Conservation (phyloP, 164 flowering plant species). For the Stephania cephalantha region DNA sequence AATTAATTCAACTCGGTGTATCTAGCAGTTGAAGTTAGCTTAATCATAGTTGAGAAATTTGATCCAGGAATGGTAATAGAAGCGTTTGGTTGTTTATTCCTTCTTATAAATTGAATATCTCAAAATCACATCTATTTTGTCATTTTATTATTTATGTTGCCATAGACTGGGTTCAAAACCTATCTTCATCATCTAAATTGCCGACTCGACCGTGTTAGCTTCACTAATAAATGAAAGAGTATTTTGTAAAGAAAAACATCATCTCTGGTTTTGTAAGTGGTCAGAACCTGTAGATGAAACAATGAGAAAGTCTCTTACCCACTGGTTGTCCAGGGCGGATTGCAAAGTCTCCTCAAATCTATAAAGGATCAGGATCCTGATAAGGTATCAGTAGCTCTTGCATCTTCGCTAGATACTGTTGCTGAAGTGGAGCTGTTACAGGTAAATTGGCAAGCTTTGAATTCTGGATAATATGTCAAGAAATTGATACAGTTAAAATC, state of each 20-base stretch:
- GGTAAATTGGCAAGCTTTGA: conserved; percentile 32
- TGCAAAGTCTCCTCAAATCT: conserved; percentile 52
- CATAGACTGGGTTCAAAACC: background rate
- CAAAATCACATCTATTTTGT: background rate
- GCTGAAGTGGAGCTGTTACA: conserved; percentile 84
- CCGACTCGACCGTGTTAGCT: background rate
- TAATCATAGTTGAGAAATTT: background rate
- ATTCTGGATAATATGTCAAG: background rate
- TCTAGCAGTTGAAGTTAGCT: background rate
- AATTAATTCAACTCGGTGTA: background rate
- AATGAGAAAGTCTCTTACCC: background rate
- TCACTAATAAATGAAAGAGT: background rate
- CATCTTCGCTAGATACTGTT: conserved; percentile 72
- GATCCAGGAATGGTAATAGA: background rate
- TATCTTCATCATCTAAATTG: background rate
- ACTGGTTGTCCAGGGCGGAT: conserved; percentile 55
- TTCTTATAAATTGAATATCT: background rate
- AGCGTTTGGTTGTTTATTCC: background rate
- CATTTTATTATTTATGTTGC: background rate
- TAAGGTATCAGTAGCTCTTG: conserved; percentile 72
- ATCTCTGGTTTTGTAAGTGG: background rate
- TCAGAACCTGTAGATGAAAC: background rate
- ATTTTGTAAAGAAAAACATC: background rate
- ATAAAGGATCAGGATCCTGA: conserved; percentile 87
- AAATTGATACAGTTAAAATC: background rate